A percentile compares a stretch with the other conserved stretches of the same genome.
These are phyloP conservation scores for Rhododendron williamsianum DNA, from an alignment of 148 eudicot species.

Conservation along the genomic window DNA sequence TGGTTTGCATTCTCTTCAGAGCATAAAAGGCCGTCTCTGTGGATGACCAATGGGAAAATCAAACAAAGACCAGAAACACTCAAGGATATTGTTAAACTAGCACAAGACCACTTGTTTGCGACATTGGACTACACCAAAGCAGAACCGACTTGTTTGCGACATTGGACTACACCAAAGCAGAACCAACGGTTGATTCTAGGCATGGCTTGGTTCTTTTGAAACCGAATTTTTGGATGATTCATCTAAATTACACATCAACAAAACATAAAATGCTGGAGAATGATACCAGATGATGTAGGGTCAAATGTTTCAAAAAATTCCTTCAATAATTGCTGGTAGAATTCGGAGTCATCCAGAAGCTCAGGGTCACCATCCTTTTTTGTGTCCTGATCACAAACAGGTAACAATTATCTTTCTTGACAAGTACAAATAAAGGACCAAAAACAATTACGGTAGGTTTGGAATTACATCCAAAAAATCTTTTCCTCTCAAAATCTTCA, in stretches of 20 bases:
- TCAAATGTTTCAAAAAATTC: slow-evolving; percentile 83
- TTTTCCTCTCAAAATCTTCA: not conserved
- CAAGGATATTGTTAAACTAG: not conserved
- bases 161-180: not conserved
- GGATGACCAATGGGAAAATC: not conserved
- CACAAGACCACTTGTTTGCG: not conserved
- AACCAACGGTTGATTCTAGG: not conserved
- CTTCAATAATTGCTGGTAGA: slow-evolving; percentile 79
- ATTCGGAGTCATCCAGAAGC: slow-evolving; percentile 77
- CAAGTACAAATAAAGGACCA: not conserved
- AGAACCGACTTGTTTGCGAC: not conserved
- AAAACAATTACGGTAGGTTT: not conserved
- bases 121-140: not conserved
- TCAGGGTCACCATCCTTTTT: slow-evolving; percentile 77
- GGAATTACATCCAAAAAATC: not conserved
- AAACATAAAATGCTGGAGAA: not conserved
- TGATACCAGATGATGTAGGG: slow-evolving; percentile 62
- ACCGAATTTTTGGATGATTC: not conserved
- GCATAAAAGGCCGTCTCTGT: slow-evolving; percentile 77
- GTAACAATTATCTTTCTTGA: not conserved
- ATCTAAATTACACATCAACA: not conserved
- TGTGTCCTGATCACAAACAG: slow-evolving; percentile 25
- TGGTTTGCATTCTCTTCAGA: slow-evolving; percentile 64
- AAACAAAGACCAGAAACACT: not conserved
- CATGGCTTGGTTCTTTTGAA: not conserved